Percentiles rank a stretch among this genome's conserved stretches.
These are phyloP conservation scores for Pistacia atlantica DNA, from an alignment of 345 rosid genomes.

Conservation along the genomic window DNA sequence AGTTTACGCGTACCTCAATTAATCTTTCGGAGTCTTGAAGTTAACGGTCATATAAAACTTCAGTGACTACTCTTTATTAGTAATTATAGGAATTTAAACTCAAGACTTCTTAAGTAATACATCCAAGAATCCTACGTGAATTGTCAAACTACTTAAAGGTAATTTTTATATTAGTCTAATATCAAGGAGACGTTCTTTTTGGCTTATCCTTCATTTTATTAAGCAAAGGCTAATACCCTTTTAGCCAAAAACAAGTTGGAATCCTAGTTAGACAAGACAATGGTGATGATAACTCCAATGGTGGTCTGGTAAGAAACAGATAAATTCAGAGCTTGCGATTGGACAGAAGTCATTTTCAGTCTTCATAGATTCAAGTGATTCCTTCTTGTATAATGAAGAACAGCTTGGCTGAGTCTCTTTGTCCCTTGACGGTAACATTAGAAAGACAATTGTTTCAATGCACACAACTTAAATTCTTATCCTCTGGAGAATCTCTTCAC, in stretches of 20 bases:
- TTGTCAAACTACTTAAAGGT: no score
- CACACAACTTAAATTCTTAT: no score
- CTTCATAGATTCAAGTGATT: not conserved
- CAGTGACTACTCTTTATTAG: no score
- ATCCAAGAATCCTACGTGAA: no score
- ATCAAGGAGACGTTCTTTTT: not conserved
- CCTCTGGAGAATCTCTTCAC: no score
- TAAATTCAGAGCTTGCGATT: not conserved
- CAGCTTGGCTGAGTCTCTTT: not conserved
- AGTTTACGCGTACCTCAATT: no score
- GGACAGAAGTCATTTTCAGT: not conserved
- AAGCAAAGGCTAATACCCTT: not conserved
- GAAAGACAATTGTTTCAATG: no score
- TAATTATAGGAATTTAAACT: no score
- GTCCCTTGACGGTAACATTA: not conserved
- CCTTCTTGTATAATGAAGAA: not conserved
- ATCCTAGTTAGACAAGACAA: conserved; percentile 1
- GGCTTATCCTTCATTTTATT: not conserved
- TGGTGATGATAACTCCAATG: not conserved
- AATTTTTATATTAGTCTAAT: no score
- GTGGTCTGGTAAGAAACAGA: not conserved
- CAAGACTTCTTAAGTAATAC: no score
- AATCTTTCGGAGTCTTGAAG: no score
- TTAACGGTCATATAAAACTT: no score
- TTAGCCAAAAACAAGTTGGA: not conserved